Conservation (phyloP, 2,329 filamentous ascomycete genomes). For the Aspergillus pseudonomiae region DNA sequence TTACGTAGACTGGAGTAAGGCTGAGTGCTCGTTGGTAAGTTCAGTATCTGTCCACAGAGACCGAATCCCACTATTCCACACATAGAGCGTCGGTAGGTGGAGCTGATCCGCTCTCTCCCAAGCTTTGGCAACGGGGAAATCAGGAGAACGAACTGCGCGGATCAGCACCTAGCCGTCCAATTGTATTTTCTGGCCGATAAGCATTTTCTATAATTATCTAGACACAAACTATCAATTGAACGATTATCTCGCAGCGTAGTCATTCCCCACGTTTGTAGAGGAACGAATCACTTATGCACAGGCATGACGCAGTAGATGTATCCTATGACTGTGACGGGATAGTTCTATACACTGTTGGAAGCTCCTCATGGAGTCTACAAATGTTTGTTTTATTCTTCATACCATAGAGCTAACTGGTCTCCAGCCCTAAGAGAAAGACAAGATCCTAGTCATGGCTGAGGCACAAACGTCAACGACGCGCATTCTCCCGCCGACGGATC, state of each 20-base stretch:
- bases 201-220: background rate
- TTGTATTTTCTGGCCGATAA: background rate
- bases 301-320: background rate
- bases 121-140: background rate
- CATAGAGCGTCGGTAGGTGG: background rate
- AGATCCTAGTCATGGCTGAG: background rate
- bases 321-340: background rate
- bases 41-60: background rate
- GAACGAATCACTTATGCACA: background rate
- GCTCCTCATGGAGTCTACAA: background rate
- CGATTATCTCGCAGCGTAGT: background rate
- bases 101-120: background rate
- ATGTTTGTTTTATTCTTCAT: background rate
- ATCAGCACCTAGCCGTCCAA: background rate
- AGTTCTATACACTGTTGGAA: background rate
- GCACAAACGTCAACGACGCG: constrained; percentile 1
- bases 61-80: no score
- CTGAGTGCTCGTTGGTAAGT: background rate
- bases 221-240: background rate
- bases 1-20: background rate
- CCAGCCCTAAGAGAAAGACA: background rate
- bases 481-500: background rate
- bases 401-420: background rate
- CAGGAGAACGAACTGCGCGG: background rate
- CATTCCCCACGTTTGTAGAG: background rate